These are phyloP conservation scores for Phytomonas serpens DNA, from an alignment of 208 protist species.

Conservation along the genomic window DNA sequence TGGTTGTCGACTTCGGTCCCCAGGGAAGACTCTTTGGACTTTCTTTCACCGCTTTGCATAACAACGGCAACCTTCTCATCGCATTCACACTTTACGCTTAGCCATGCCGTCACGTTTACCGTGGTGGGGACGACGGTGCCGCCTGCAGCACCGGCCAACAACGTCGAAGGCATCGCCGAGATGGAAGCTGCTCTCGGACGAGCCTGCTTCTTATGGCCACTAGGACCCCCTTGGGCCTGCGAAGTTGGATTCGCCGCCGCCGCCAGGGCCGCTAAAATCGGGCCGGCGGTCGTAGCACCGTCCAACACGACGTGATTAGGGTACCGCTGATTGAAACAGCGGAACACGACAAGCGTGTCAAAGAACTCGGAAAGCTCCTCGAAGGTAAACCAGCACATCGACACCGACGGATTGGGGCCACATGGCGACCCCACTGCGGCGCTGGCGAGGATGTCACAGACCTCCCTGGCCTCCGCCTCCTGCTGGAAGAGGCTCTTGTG, in stretches of 20 bases:
- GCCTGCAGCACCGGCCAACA: background rate
- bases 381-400: conserved; percentile 57
- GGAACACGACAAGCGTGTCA: conserved; percentile 58
- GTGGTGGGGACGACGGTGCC: background rate
- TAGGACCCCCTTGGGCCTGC: background rate
- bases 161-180: background rate
- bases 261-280: background rate
- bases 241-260: background rate
- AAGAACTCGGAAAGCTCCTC: conserved; percentile 56
- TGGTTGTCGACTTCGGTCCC: background rate
- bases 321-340: conserved; percentile 26
- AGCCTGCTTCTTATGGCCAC: background rate
- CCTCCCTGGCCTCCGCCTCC: conserved; percentile 37
- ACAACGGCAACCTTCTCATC: background rate
- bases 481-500: conserved; percentile 29
- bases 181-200: background rate
- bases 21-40: background rate
- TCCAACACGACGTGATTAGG: conserved; percentile 16
- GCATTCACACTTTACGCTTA: background rate
- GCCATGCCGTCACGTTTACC: background rate
- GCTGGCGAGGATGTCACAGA: conserved; percentile 24
- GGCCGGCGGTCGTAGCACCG: conserved; percentile 2
- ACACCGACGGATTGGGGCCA: conserved; percentile 15
- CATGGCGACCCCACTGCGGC: background rate
- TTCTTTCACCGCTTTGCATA: background rate